Base-by-base conservation (phyloP, 176 grass and related monocot genomes). In the Aechmea fasciata region DNA sequence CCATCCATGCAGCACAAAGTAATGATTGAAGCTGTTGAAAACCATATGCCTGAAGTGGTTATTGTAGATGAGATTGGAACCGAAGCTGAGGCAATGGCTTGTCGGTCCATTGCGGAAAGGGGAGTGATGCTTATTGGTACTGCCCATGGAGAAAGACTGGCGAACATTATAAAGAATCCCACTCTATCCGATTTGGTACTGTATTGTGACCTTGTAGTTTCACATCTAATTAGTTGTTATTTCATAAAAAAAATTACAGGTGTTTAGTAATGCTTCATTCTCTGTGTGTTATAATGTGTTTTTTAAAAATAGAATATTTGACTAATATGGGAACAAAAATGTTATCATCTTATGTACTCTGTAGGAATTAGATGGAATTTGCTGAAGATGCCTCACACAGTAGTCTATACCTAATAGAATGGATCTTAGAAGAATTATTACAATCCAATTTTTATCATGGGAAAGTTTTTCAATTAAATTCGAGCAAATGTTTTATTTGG, bases 1-100 rank as follows among this genome's bases (percentile, higher is more conserved):
- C 93, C 86, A 69, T 97, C 93, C 67, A 79, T 92, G 93, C 88
- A 96, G 52, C 88, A 96, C 70, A 85, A 72, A 26, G 86, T 97
- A 61, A 97, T 97, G 93, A 92, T 97, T 83, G 89, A 97, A 91
- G 93, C 93, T 25, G 89, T 97, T 18, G 89, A 97, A 79, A 97
- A 97, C 69, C 93, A 97, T 86, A 97, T 97, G 89, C 93, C 93
- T 73, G 86, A 97, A 82, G 93, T 92, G 71, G 87, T 97, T 67
- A 92, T 92, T 65, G 89, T 97, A 62, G 93, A 92, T 51, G 93
- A 97, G 83, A 97, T 97, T 51, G 93, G 93, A 61, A 97, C 93
- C 59, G 85, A 97, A 76, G 85, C 86, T 28, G 93, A 92, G 83
- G 89, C 89, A 14, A 81, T 83, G 53, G 93, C 93, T 69, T 92